These are phyloP conservation scores for Melanogaster broomeanus DNA, from an alignment of 768 basidiomycete species.

Conservation along the genomic window DNA sequence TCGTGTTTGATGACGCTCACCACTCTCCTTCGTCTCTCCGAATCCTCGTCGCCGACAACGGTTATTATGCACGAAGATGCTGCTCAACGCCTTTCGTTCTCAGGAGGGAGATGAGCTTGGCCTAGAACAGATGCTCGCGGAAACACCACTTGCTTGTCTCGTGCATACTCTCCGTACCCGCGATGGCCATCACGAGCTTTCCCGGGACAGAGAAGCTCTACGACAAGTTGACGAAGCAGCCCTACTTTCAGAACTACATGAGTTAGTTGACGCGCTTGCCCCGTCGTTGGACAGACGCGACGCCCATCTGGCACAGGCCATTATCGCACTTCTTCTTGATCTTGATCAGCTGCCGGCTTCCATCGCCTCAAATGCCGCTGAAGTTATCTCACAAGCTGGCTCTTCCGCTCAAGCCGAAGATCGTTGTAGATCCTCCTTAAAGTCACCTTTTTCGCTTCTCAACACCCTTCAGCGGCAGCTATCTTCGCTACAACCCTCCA, in stretches of 20 bases:
- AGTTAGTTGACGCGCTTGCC: constrained; percentile 51
- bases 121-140: constrained; percentile 13
- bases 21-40: constrained; percentile 65
- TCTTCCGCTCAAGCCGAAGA: constrained; percentile 6
- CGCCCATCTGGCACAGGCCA: constrained; percentile 62
- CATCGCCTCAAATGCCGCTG: constrained; percentile 17
- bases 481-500: constrained; percentile 58
- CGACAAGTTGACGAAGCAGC: constrained; percentile 51
- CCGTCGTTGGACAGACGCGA: constrained; percentile 49
- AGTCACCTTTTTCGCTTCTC: constrained; percentile 45
- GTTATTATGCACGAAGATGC: constrained; percentile 47
- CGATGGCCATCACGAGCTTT: constrained; percentile 3
- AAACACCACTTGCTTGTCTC: constrained; percentile 19
- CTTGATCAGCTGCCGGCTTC: constrained; percentile 59
- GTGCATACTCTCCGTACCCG: constrained; percentile 19
- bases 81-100: constrained; percentile 63
- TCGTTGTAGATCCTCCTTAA: not conserved
- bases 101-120: constrained; percentile 29
- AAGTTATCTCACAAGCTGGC: constrained; percentile 8
- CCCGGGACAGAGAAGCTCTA: constrained; percentile 10
- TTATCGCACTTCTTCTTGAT: constrained; percentile 69
- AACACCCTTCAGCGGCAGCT: constrained; percentile 67
- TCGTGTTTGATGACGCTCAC: constrained; percentile 76
- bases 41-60: constrained; percentile 26
- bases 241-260: constrained; percentile 60